Percentiles rank a stretch among this genome's conserved stretches.
These are phyloP conservation scores for Hanseniaspora valbyensis DNA, from an alignment of 805 yeast genomes.

Conservation along the genomic window DNA sequence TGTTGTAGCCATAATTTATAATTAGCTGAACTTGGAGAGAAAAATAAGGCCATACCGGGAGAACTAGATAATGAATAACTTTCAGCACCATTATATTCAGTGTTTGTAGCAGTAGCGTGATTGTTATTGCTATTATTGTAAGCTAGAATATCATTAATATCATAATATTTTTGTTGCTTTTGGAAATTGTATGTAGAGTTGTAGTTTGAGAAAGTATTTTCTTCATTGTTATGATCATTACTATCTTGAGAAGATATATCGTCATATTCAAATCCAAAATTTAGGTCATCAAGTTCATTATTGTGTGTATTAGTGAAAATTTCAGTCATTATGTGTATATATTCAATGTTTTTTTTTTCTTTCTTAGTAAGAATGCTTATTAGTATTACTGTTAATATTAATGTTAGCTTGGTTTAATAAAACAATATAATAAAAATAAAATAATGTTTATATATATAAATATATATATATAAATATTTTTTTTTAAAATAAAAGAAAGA, in stretches of 20 bases:
- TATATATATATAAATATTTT: too few relatives aligned
- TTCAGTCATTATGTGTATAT: constrained; percentile 1
- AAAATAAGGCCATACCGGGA: background rate
- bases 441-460: too few relatives aligned
- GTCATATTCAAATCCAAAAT: constrained; percentile 15
- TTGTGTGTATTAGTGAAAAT: background rate
- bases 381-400: too few relatives aligned
- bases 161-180: constrained; percentile 2
- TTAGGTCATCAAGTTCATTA: constrained; percentile 11
- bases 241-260: background rate
- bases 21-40: constrained; percentile 12
- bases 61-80: background rate
- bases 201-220: too few relatives aligned
- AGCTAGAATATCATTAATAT: constrained; percentile 10
- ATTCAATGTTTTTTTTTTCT: too few relatives aligned
- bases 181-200: too few relatives aligned
- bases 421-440: too few relatives aligned
- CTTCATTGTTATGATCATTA: background rate
- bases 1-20: constrained; percentile 13
- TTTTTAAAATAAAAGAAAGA: too few relatives aligned
- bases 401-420: too few relatives aligned
- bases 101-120: background rate
- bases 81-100: background rate
- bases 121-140: background rate
- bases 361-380: too few relatives aligned